A percentile compares a stretch with the other conserved stretches of the same genome.
phyloP scores from a whole-genome alignment of 352 stramenopile genomes.

The Phytophthora fragariaefolia region DNA sequence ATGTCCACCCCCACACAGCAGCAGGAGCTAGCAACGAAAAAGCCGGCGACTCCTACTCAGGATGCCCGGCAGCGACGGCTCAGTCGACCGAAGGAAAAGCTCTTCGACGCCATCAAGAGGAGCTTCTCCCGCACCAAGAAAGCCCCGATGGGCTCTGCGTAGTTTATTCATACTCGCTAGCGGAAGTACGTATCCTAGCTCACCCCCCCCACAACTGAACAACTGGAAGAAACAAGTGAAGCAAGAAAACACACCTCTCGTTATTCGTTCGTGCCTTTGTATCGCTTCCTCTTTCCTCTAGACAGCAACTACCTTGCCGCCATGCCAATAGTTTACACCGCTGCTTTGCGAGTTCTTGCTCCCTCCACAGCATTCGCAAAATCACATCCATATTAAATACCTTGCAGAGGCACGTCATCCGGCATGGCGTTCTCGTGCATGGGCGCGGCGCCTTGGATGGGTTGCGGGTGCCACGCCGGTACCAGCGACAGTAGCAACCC shows the following conservation, averaged over 20 bases:
- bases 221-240: neutral
- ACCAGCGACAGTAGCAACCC: slow-evolving; percentile 79
- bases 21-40: slow-evolving; percentile 4
- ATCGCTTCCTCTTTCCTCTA: slow-evolving; percentile 20
- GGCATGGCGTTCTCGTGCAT: slow-evolving; percentile 47
- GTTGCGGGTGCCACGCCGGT: slow-evolving; percentile 80
- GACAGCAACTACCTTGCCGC: neutral
- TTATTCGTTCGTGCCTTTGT: slow-evolving; percentile 21
- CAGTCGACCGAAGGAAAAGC: slow-evolving; percentile 74
- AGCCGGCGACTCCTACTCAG: slow-evolving; percentile 12
- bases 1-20: slow-evolving; percentile 13
- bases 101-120: slow-evolving; percentile 64
- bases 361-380: slow-evolving; percentile 7
- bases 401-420: slow-evolving; percentile 74
- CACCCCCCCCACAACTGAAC: neutral
- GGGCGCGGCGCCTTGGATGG: slow-evolving; percentile 42
- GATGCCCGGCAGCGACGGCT: slow-evolving; percentile 26
- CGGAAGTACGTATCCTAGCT: neutral
- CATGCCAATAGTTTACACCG: slow-evolving; percentile 38
- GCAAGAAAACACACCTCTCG: slow-evolving; percentile 19
- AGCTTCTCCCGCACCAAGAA: slow-evolving; percentile 50
- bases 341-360: slow-evolving; percentile 8
- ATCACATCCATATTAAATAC: slow-evolving; percentile 60
- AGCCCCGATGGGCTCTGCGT: slow-evolving; percentile 20
- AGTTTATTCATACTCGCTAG: neutral